These are phyloP conservation scores for Geranium brycei DNA, from an alignment of 345 rosid genomes.

Conservation along the genomic window DNA sequence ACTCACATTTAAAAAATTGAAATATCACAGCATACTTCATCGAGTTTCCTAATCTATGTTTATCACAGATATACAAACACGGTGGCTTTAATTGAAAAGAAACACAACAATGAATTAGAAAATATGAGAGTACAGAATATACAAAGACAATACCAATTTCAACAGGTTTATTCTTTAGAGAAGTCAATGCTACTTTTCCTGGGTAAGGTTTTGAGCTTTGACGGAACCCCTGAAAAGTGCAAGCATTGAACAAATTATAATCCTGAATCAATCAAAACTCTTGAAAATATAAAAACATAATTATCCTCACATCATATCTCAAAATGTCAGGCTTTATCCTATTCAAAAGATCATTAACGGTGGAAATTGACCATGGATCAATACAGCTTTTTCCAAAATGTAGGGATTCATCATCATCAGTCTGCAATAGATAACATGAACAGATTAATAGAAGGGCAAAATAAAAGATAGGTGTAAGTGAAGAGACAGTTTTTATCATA, in stretches of 20 bases:
- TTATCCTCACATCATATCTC: conserved; percentile 46
- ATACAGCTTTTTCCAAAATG: conserved; percentile 16
- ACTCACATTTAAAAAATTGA: no score
- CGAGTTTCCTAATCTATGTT: no score
- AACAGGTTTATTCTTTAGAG: conserved; percentile 59
- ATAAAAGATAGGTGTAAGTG: neutral
- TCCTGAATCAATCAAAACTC: conserved; percentile 7
- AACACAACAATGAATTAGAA: neutral
- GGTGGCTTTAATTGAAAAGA: no score
- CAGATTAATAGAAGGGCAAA: neutral
- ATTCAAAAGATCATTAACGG: conserved; percentile 28
- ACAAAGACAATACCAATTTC: conserved; percentile 49
- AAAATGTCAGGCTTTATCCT: conserved; percentile 40
- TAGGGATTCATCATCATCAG: conserved; percentile 15
- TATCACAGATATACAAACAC: neutral
- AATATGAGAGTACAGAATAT: neutral
- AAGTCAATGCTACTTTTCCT: conserved; percentile 47
- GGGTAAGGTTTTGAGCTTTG: conserved; percentile 47
- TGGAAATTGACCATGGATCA: conserved; percentile 67
- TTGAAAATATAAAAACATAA: neutral
- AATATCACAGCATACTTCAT: no score
- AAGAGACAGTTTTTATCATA: neutral
- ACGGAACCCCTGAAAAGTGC: conserved; percentile 58
- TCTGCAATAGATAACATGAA: conserved; percentile 22
- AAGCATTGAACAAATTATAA: conserved; percentile 6